Base-by-base conservation (phyloP, 1,139 yeast genomes). In the Kodamaea fungicola region DNA sequence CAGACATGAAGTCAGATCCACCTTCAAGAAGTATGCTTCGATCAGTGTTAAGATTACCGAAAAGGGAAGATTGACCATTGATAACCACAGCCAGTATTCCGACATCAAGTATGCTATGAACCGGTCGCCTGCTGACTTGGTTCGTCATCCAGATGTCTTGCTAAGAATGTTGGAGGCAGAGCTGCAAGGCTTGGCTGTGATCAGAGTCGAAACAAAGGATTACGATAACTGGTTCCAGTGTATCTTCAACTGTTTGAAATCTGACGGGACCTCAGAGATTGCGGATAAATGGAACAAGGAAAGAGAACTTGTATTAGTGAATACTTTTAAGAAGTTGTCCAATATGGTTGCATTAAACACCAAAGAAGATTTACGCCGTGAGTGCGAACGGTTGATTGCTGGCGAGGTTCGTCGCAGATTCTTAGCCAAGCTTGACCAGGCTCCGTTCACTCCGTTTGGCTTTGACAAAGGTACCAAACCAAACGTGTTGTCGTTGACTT, bases 141-240 rank as follows among this genome's bases (percentile, higher is more conserved):
- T 78, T 3, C 71, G 70, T 31, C 72, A 78, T 37, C 97, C 98
- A 0, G 95, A 88, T 51, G 67, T 84, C 22, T 85, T 85, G 47
- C 69, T 94, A 51, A 77, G 95, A 52, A 92, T 92, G 96, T 65
- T 90, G 37, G 90, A 85, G 54, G 98, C 98, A 2, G 98, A 92
- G 57, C 61, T 64, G 59, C 51, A 77, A 64, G 76, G 95, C 64
- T 58, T 74, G 35, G 64, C 72, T 9, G 71, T 71, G 22, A 59
- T 76, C 29, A 66, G 70, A 38, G 72, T 77, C 32, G 71, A 70
- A 39, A 67, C 73, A 12, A 62, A 62, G 42, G 74, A 68, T 43
- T 67, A 54, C 42, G 61, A 62, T 23, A 62, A 54, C 43, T 71
- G 76, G 76, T 70, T 66, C 49, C 68, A 67, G 38, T 61, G 68